Evolutionary conservation across 305 asterid species (phyloP).

Genomic region (Solanum chacoense): DNA sequence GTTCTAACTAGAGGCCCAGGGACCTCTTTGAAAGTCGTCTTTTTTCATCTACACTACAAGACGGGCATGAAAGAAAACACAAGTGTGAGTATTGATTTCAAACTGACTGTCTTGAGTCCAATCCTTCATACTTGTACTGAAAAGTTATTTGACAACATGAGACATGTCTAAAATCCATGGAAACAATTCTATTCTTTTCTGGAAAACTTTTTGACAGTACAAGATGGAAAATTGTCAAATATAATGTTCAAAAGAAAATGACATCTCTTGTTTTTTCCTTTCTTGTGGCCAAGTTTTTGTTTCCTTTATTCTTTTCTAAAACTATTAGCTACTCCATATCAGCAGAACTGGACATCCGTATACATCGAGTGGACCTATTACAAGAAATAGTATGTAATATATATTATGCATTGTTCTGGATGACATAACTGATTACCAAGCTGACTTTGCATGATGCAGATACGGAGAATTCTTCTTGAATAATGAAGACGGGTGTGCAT

Average conservation of each 20-base stretch:
- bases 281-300: not conserved
- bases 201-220: not conserved
- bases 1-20: not conserved
- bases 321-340: not conserved
- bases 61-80: not conserved
- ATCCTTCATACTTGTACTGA: not conserved
- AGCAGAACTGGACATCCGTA: not conserved
- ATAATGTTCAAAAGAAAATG: not conserved
- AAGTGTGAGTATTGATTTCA: not conserved
- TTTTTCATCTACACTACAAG: not conserved
- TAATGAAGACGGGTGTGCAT: slow-evolving; percentile 1
- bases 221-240: not conserved
- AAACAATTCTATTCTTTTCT: not conserved
- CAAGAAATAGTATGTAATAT: not conserved
- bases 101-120: not conserved
- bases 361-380: not conserved
- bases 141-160: not conserved
- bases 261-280: not conserved
- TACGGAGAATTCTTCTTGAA: slow-evolving; percentile 38
- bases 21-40: not conserved
- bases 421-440: not conserved
- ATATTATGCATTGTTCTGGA: not conserved
- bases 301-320: not conserved
- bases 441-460: slow-evolving; percentile 23
- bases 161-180: not conserved